Base-by-base conservation (phyloP, 2,329 filamentous ascomycete genomes). In the Ceratocystis huliohia region DNA sequence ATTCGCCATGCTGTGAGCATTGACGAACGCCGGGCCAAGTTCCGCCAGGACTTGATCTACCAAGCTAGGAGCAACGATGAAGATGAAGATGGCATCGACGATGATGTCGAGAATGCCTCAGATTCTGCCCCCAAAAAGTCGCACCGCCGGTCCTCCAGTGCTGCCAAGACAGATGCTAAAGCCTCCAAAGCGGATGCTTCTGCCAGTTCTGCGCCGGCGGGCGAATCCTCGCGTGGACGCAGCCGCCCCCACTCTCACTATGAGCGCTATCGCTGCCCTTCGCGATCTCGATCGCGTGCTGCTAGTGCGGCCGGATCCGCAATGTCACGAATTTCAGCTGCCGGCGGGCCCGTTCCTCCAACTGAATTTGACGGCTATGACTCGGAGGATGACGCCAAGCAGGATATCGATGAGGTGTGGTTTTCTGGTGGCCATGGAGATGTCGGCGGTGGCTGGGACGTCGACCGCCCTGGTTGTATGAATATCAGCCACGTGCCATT, bases 321-420 rank as follows among this genome's bases (percentile, higher is more conserved):
- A 0, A 63, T 48, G 33, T 63, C 61, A 1, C 41, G 48, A 3
- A 3, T 33, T 5, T 30, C 53, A 13, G 53, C 28, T 13, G 53
- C 25, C 17, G 53, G 53, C 15, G 53, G 25, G 4, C 28, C 22
- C 5, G 53, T 17, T 17, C 5, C 25, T 5, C 17, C 22, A 13
- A 8, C 7, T 17, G 53, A n/a, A 13, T 15, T 30, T 17, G 41
- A 57, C 20, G 76, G 78, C 0, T 76, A 78, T 5, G 77, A 77
- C 6, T 78, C 77, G 0, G 76, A 80, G 7, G 78, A 81, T 25
- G 78, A 79, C 1, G 75, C 74, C 0, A 78, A 80, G 0, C 88
- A 92, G 71, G 88, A 93, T 70, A 87, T 93, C 61, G 82, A 89
- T 68, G 89, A 94, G 71, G 82, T 93, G 0, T 89, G 87, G 87